A percentile compares a stretch with the other conserved stretches of the same genome.
These are phyloP conservation scores for Wallemia hederae DNA, from an alignment of 1,284 basidiomycete genomes.

Conservation along the genomic window DNA sequence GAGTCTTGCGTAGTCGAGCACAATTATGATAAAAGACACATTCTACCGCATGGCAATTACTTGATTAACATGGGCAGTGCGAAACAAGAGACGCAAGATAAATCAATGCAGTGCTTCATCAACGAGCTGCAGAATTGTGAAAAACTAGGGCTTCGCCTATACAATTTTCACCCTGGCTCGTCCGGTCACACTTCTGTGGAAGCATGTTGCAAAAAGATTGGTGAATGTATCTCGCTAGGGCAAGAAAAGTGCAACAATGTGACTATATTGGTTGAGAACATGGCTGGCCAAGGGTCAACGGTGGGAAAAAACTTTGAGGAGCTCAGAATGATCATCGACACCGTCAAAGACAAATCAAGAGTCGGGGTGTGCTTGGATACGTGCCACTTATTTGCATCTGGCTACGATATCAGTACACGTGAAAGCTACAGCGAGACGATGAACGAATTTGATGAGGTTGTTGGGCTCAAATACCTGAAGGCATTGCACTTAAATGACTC, in stretches of 20 bases:
- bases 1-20: constrained; percentile 27
- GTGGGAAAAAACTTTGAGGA: constrained; percentile 43
- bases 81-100: constrained; percentile 25
- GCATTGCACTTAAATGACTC: constrained; percentile 69
- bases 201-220: constrained; percentile 34
- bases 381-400: constrained; percentile 56
- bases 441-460: constrained; percentile 29
- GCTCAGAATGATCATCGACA: constrained; percentile 33
- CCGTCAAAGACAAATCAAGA: constrained; percentile 40
- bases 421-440: constrained; percentile 26
- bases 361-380: constrained; percentile 66
- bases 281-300: constrained; percentile 58
- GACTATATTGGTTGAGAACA: constrained; percentile 52
- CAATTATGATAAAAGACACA: constrained; percentile 27
- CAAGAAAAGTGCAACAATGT: constrained; percentile 35
- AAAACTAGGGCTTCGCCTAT: constrained; percentile 36
- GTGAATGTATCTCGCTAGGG: constrained; percentile 41
- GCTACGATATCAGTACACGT: constrained; percentile 45
- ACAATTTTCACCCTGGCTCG: constrained; percentile 67
- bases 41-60: constrained; percentile 59
- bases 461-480: constrained; percentile 40
- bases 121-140: constrained; percentile 61
- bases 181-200: constrained; percentile 34
- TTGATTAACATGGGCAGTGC: constrained; percentile 60
- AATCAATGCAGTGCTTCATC: constrained; percentile 30